A percentile compares a stretch with the other conserved stretches of the same genome.
These are phyloP conservation scores for Phytophthora hybrid DNA, from an alignment of 352 stramenopile genomes.

Conservation along the genomic window DNA sequence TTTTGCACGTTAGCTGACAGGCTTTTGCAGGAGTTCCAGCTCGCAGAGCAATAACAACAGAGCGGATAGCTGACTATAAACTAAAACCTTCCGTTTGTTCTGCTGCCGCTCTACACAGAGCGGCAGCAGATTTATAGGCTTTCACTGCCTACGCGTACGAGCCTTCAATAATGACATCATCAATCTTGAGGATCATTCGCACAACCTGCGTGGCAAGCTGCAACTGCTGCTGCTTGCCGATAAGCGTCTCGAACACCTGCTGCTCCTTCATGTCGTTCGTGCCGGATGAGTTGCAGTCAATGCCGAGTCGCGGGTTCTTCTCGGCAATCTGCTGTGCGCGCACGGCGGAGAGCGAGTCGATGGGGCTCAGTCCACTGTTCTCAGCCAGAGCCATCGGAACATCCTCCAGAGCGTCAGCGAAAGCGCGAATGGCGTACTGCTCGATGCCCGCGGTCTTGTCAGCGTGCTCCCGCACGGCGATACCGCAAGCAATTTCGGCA, in stretches of 20 bases:
- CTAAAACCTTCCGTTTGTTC: conserved; percentile 42
- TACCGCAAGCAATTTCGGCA: conserved; percentile 98
- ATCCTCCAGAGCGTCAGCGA: conserved; percentile 99
- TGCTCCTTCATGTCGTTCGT: conserved; percentile 98
- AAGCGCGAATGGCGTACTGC: conserved; percentile 99
- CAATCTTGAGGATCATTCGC: conserved; percentile 99
- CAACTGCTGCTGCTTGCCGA: conserved; percentile 99
- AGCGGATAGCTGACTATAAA: conserved; percentile 33
- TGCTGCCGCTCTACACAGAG: conserved; percentile 5
- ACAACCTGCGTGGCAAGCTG: conserved; percentile 99
- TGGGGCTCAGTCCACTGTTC: conserved; percentile 98
- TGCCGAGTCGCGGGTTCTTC: conserved; percentile 95
- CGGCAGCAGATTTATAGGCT: conserved; percentile 33
- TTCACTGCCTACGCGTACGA: conserved; percentile 79
- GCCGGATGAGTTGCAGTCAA: conserved; percentile 96
- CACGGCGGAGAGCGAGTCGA: conserved; percentile 98
- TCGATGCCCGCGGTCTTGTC: conserved; percentile 87
- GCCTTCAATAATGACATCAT: conserved; percentile 98
- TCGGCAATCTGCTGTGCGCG: conserved; percentile 95
- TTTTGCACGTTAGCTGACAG: too few relatives aligned
- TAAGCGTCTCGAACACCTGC: conserved; percentile 99
- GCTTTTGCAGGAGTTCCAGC: too few relatives aligned
- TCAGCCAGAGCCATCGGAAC: conserved; percentile 99
- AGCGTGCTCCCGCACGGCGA: conserved; percentile 93
- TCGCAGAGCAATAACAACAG: neutral